Evolutionary conservation across 78 protist genomes (phyloP), one percentile per base, ranked within the genome.

Genomic region (Speleostelium caveatum): DNA sequence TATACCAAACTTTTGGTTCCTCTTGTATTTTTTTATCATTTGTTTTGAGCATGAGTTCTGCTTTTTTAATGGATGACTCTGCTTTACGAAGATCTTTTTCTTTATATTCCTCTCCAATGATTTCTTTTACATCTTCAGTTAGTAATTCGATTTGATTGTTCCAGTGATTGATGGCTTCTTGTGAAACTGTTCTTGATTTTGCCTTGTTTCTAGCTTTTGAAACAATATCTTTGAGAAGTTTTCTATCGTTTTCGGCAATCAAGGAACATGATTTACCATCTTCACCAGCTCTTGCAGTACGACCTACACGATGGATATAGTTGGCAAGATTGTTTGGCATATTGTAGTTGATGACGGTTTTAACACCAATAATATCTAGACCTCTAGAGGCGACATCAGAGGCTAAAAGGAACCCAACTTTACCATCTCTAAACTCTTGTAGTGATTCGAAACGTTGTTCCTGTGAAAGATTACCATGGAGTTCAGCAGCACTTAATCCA

Each of bases 351-450:
- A 97, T 94, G 36, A 97, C 97, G 12, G 96, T 90, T 42, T 80
- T 75, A 16, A 97, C 95, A 53, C 96, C 96, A 6, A 30, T 7
- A 61, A 98, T 92, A 75, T 98, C 98, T 61, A 98, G 86, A 30
- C 99, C 99, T 55, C 99, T 78, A 1, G 97, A 87, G 6, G 98
- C 98, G 0, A 98, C 95, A 74, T 98, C 99, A 6, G 99, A 97
- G 5, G 98, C 96, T 22, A 98, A 41, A 35, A 98, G 80, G 16
- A 91, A 85, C 26, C 92, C 58, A 4, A 65, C 92, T 2, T 60
- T 68, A 10, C 95, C 93, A 41, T 75, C 89, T 42, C 88, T 39
- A 75, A 96, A 96, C 51, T 66, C 41, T 24, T 79, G 78, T 22
- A 96, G 79, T 56, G 96, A 85, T 8, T 56, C 95, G 39, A 90